Base-by-base conservation (phyloP, 495 filamentous ascomycete species). In the Bacidia gigantensis region DNA sequence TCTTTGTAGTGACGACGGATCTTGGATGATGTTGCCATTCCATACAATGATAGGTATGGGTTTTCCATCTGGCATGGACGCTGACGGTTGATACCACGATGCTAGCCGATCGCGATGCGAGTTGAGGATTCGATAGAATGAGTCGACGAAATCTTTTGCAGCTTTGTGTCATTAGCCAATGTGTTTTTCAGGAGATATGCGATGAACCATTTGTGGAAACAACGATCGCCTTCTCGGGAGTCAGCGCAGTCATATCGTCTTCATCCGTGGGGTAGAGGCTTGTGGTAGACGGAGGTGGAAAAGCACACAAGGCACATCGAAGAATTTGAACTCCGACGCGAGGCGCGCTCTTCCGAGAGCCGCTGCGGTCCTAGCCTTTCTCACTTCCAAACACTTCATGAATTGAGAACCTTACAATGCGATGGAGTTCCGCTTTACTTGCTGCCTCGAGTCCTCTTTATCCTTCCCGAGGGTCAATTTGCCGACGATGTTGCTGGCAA, bases 1-100 rank as follows among this genome's bases (percentile, higher is more conserved):
- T 3, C 72, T 68, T 41, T 82, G 77, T 39, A 85, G 73, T 0
- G 71, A 71, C n/a, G 60, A 63, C 0, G 75, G 75, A 52, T 79
- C 74, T 24, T 64, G 59, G 25, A 84, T 69, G 0, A 69, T 49
- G 52, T 82, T 81, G 50, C 82, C 81, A 57, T 86, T 86, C 72
- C 78, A 83, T 3, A 79, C 66, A 45, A 86, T 82, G 22, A 67
- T 71, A 0, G 77, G 71, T 26, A 70, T 43, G 9, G 56, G 38
- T 51, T 66, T 71, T 40, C 64, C 66, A 38, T 66, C 65, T 7
- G 64, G 55, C 51, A 65, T 58, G 2, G 69, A 60, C 3, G 72
- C 64, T 17, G 69, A 59, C 17, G 67, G 63, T 26, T 69, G 59
- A 64, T 86, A 86, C 67, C 75, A 86, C 12, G 72, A 70, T 46